Base-by-base conservation (phyloP, 2,329 filamentous ascomycete genomes). In the Macroventuria anomochaeta region DNA sequence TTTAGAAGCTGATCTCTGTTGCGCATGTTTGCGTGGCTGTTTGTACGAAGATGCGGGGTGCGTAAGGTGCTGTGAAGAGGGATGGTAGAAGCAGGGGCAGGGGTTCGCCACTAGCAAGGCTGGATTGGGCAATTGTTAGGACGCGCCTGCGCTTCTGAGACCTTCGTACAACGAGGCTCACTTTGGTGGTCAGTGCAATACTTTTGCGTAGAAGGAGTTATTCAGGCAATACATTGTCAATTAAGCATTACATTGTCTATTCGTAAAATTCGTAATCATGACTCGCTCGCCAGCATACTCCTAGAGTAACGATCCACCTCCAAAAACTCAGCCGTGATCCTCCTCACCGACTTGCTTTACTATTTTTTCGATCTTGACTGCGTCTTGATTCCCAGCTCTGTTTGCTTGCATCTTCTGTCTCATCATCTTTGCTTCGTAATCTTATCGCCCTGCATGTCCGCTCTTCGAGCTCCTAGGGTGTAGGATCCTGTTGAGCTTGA, bases 391-490 rank as follows among this genome's bases (percentile, higher is more conserved):
- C 40, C 13, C 21, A 46, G 18, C 46, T 54, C 20, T 54, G 44
- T 20, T 54, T 54, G 34, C 51, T 54, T 46, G 51, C 44, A 20
- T 44, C 28, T 31, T 54, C 51, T 34, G 33, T 31, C 33, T 43
- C 29, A 43, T 39, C 36, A 26, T 31, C 11, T 36, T 46, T 32
- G 51, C 44, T 15, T 55, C 40, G 20, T 15, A 31, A 11, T 55
- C 53, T 32, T 55, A 40, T 7, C 46, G 36, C 6, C 46, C 46
- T 25, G 41, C 52, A 34, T 49, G 21, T 15, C 50, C 41, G 23
- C 53, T 41, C 21, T 29, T 44, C 20, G 46, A 50, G 21, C 40
- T 55, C 18, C 41, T 34, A n/a, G 53, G 53, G 21, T 55, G 53
- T 15, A 55, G 31, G 2, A 55, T 5, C 13, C 29, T 55, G 25